phyloP scores from a whole-genome alignment of 352 stramenopile species.

The Pythium rishiriense region DNA sequence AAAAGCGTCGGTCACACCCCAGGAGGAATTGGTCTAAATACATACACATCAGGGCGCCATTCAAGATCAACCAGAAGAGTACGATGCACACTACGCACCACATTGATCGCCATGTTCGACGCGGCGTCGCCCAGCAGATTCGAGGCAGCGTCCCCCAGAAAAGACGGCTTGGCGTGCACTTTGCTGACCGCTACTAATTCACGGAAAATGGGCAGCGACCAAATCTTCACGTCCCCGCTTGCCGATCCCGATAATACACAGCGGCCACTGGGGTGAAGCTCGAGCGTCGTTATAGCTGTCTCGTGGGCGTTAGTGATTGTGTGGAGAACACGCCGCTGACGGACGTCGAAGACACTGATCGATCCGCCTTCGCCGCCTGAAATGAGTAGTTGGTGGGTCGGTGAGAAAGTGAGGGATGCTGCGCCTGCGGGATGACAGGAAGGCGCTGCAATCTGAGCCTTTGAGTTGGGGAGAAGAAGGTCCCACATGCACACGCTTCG shows the following conservation, averaged over 20 bases:
- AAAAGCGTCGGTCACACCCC: slow-evolving; percentile 80
- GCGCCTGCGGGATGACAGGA: slow-evolving; percentile 75
- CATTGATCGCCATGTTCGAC: slow-evolving; percentile 86
- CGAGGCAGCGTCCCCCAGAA: slow-evolving; percentile 71
- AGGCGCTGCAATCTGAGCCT: slow-evolving; percentile 67
- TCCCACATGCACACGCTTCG: slow-evolving; percentile 86
- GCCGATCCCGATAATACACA: slow-evolving; percentile 84
- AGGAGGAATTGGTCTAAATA: slow-evolving; percentile 68
- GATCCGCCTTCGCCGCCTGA: slow-evolving; percentile 76
- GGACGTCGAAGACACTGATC: slow-evolving; percentile 86
- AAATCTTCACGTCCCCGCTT: slow-evolving; percentile 87
- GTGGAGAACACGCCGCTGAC: slow-evolving; percentile 83
- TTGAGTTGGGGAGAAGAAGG: slow-evolving; percentile 69
- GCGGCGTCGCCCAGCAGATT: slow-evolving; percentile 79
- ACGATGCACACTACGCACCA: slow-evolving; percentile 40
- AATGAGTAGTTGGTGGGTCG: slow-evolving; percentile 78
- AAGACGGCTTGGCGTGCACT: slow-evolving; percentile 78
- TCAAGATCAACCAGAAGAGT: background rate
- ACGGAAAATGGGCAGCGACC: slow-evolving; percentile 83
- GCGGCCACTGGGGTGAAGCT: slow-evolving; percentile 72
- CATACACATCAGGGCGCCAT: background rate
- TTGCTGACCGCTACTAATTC: slow-evolving; percentile 75
- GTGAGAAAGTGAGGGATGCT: slow-evolving; percentile 75
- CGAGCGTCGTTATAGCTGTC: slow-evolving; percentile 81
- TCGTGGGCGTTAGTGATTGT: slow-evolving; percentile 84